Base-by-base conservation (phyloP, 805 yeast genomes). In the Cyberlindnera meyerae region DNA sequence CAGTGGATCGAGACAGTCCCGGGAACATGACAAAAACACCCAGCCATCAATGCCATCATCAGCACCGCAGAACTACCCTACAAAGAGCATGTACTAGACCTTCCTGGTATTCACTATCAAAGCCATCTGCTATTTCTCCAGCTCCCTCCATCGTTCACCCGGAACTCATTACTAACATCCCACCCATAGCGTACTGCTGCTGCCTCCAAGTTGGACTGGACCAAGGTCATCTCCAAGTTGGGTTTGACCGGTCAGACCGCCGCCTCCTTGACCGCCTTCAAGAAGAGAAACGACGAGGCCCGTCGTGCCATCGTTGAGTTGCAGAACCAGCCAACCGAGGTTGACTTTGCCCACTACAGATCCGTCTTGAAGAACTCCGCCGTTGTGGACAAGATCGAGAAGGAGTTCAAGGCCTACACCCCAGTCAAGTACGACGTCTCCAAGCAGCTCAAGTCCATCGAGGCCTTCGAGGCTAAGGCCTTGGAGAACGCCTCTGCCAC, bases 251-350 rank as follows among this genome's bases (percentile, higher is more conserved):
- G 98, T 46, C 69, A 80, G 60, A 93, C 98, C 45, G 95, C 96
- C 43, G 60, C 84, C 36, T 77, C 95, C 29, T 72, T 93, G 63
- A 77, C 93, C 36, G 76, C 95, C 21, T 93, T 93, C 82, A 89
- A 89, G 71, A 90, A 93, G 85, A 86, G 98, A 77, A 82, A 88
- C 66, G 98, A 93, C 60, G 97, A 93, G 64, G 97, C 97, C 53
- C 83, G 88, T 73, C 82, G 86, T 70, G 75, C 74, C 56, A 70
- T 85, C 54, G 68, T 73, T 52, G 82, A 79, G 47, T 73, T 90
- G 53, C 71, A 78, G 60, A 68, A 73, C 49, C 90, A 86, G 68
- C 67, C 88, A 46, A 72, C 86, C 40, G 70, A 68, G 27, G 87
- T 93, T 47, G 96, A 90, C 66, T 90, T 89, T 51, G 65, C 71